These are phyloP conservation scores for Emergomyces orientalis DNA, from an alignment of 2,329 filamentous ascomycete species.

Conservation along the genomic window DNA sequence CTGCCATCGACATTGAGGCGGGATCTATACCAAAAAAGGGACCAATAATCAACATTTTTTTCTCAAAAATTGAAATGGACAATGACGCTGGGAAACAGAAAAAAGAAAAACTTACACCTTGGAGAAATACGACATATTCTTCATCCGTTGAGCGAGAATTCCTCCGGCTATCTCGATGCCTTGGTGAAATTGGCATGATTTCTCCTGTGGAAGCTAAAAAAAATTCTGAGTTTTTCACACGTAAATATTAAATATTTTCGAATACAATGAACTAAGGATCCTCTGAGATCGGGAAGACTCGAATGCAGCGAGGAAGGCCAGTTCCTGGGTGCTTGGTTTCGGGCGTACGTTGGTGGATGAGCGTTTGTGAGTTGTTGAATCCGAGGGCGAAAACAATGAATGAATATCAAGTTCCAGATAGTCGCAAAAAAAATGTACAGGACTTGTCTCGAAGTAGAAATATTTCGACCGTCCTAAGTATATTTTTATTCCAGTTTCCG, in stretches of 20 bases:
- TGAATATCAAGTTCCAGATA: neutral
- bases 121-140: slow-evolving; percentile 38
- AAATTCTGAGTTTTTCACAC: neutral
- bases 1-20: slow-evolving; percentile 37
- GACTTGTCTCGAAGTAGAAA: neutral
- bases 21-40: slow-evolving; percentile 27
- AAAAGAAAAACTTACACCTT: slow-evolving; percentile 31
- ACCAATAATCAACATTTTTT: neutral
- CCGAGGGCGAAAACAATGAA: neutral
- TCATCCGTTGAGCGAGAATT: slow-evolving; percentile 29
- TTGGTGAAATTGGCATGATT: slow-evolving; percentile 26
- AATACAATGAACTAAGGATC: neutral
- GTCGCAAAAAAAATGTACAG: neutral
- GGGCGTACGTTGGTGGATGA: neutral
- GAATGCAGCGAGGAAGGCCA: neutral
- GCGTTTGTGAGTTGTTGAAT: neutral
- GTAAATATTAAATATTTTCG: neutral
- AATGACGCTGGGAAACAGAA: slow-evolving; percentile 33
- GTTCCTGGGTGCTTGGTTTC: neutral
- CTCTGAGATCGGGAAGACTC: neutral
- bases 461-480: neutral
- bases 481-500: neutral
- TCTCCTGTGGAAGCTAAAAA: neutral
- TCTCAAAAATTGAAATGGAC: neutral
- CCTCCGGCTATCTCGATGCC: slow-evolving; percentile 25